Base-by-base conservation (phyloP, 306 rosid species). In the Herpetospermum pedunculosum region DNA sequence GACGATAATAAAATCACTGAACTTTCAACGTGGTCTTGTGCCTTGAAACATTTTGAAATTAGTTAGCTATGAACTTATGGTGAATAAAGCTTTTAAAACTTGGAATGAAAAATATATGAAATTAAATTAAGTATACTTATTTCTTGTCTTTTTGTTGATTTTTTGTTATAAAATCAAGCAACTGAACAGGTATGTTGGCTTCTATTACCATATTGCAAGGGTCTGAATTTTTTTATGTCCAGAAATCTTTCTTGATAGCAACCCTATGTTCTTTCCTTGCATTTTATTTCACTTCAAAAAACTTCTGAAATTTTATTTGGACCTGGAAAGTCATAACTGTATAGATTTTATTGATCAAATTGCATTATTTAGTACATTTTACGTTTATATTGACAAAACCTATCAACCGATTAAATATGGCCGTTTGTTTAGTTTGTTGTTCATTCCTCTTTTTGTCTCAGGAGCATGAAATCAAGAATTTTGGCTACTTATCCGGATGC, bases 401-500 rank as follows among this genome's bases (percentile, higher is more conserved):
- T 26, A 21, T 44, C 30, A 25, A 69, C 8, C 44, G 55, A 44
- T 21, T 28, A 28, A 14, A 19, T 32, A 49, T 48, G 8, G 44
- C 54, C 11, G 72, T 13, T 65, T 41, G 30, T 65, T 32, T 21
- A 37, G 72, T 40, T 11, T 75, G 23, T 41, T 41, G 9, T 10
- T 41, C 14, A 13, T 41, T 4, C 18, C 12, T 67, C 13, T 21
- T 14, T 50, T 46, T 59, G 44, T 43, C 5, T 53, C 86, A 94
- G 98, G 84, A 86, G 80, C 86, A 91, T 91, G 91, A 91, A 89
- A 84, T 89, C 91, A 4, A 91, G 84, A 83, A 78, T 94, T 75
- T 77, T 82, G 75, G 84, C 90, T 13, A 83, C 88, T 23, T 91
- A 89, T 78, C 99, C 97, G 2, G 96, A 91, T 55, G 99, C 95